A percentile compares a stretch with the other conserved stretches of the same genome.
Conservation (phyloP, 140 eudicot species). For the Stevia rebaudiana region DNA sequence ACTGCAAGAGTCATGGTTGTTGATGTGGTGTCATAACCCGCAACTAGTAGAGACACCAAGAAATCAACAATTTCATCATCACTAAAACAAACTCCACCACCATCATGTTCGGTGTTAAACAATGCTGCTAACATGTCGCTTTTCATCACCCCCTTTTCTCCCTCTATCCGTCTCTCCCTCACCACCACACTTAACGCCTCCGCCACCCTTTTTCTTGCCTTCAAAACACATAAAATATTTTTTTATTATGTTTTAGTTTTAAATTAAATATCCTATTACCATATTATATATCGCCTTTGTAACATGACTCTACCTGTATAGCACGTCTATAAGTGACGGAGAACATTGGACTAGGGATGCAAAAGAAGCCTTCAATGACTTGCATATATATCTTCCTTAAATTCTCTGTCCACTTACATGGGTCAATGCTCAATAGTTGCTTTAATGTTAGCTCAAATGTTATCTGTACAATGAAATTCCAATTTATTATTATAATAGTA, state of each 20-base stretch:
- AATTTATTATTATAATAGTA: no score
- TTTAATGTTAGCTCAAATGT: slow-evolving; percentile 77
- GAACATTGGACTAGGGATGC: slow-evolving; percentile 60
- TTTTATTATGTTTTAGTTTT: no score
- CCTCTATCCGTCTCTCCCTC: slow-evolving; percentile 55
- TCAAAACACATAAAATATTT: neutral
- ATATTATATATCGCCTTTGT: neutral
- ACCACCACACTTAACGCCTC: slow-evolving; percentile 72
- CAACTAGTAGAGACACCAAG: slow-evolving; percentile 74
- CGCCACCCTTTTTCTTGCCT: slow-evolving; percentile 83
- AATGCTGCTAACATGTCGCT: slow-evolving; percentile 74
- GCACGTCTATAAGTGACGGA: slow-evolving; percentile 73
- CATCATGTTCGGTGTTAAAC: slow-evolving; percentile 32
- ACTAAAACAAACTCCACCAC: slow-evolving; percentile 45
- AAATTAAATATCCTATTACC: no score
- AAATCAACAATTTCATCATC: slow-evolving; percentile 88
- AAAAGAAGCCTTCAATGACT: slow-evolving; percentile 86
- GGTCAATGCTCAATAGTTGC: slow-evolving; percentile 89
- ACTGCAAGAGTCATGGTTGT: slow-evolving; percentile 86
- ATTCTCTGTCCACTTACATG: slow-evolving; percentile 84
- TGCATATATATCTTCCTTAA: slow-evolving; percentile 81
- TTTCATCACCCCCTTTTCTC: slow-evolving; percentile 50
- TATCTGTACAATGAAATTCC: slow-evolving; percentile 43
- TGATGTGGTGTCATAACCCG: slow-evolving; percentile 90
- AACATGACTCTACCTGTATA: slow-evolving; percentile 39